phyloP scores from a whole-genome alignment of 352 stramenopile species.

The Phytophthora aleatoria region DNA sequence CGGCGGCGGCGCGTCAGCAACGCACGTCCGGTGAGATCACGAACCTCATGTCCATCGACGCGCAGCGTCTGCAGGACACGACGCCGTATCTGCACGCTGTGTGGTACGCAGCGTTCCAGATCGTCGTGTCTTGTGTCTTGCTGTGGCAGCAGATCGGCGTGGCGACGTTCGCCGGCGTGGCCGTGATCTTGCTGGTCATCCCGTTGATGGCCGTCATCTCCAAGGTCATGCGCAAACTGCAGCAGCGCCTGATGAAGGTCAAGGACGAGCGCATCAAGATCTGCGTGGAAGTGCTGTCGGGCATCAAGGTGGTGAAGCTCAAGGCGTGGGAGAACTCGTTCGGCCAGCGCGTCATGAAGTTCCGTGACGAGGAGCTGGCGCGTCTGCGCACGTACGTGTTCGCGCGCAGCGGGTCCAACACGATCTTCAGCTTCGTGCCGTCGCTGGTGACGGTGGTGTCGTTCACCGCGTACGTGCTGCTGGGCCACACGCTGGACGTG shows the following conservation, averaged over 20 bases:
- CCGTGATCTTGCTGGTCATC: constrained; percentile 94
- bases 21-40: constrained; percentile 94
- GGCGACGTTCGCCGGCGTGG: constrained; percentile 90
- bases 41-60: constrained; percentile 98
- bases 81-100: constrained; percentile 94
- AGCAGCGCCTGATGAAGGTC: constrained; percentile 87
- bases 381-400: constrained; percentile 69
- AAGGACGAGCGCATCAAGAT: constrained; percentile 94
- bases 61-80: constrained; percentile 94
- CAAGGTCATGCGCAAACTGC: constrained; percentile 81
- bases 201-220: constrained; percentile 92
- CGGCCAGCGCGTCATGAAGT: constrained; percentile 54
- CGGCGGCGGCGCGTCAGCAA: constrained; percentile 69
- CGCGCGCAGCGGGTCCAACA: constrained; percentile 47
- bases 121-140: constrained; percentile 72
- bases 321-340: constrained; percentile 62
- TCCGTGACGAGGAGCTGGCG: constrained; percentile 81
- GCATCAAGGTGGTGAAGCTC: constrained; percentile 67
- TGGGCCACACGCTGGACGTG: constrained; percentile 65
- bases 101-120: constrained; percentile 88
- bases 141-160: constrained; percentile 82
- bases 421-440: constrained; percentile 63
- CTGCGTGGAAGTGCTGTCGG: constrained; percentile 66
- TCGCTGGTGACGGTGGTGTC: constrained; percentile 55
- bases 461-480: constrained; percentile 56